A percentile compares a stretch with the other conserved stretches of the same genome.
These are phyloP conservation scores for Senna tora DNA, from an alignment of 306 rosid genomes.

Conservation along the genomic window DNA sequence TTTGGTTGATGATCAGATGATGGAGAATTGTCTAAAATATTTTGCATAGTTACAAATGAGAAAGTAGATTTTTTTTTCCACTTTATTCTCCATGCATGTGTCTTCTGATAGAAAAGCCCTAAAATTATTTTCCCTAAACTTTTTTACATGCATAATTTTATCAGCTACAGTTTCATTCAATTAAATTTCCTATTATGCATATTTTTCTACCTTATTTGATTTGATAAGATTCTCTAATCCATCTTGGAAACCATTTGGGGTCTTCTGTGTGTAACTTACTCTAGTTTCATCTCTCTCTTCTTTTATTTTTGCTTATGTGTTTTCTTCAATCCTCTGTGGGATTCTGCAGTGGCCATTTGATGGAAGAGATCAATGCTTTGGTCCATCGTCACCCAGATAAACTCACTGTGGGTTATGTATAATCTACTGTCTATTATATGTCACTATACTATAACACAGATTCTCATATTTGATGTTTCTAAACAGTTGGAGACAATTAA, in stretches of 20 bases:
- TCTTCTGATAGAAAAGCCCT: not conserved
- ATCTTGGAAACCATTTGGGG: not conserved
- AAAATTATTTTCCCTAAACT: not conserved
- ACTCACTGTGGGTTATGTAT: constrained; percentile 61
- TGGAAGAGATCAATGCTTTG: constrained; percentile 73
- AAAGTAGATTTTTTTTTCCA: no score
- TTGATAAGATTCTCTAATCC: not conserved
- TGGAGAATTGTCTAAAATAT: not conserved
- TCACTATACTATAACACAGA: constrained; percentile 34
- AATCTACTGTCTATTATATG: constrained; percentile 18
- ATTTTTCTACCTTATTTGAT: not conserved
- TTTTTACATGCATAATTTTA: not conserved
- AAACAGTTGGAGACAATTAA: constrained; percentile 68
- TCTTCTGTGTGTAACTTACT: not conserved
- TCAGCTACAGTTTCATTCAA: not conserved
- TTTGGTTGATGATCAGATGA: no score
- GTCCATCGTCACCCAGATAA: constrained; percentile 81
- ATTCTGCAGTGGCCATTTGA: constrained; percentile 70
- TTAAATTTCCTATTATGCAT: not conserved
- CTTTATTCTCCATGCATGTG: not conserved
- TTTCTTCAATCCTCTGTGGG: constrained; percentile 38
- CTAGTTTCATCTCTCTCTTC: not conserved
- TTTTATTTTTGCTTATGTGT: constrained; percentile 22
- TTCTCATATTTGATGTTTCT: constrained; percentile 33
- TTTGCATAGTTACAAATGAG: not conserved